Evolutionary conservation across 1,139 yeast genomes (phyloP).

Genomic region (Pneumocystis sp.): DNA sequence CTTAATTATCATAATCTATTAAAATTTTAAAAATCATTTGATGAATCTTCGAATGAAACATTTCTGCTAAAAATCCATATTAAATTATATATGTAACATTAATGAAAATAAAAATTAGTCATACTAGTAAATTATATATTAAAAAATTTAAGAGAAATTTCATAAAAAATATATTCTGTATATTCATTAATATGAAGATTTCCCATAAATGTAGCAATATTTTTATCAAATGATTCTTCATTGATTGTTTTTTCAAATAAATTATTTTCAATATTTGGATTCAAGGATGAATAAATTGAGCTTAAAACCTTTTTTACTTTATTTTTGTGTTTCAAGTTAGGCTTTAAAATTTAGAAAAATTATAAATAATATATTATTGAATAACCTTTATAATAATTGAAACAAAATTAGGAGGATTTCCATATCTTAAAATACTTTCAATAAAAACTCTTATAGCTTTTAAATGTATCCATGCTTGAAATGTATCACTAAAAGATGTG

Average conservation of each 20-base stretch:
- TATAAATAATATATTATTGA: constrained; percentile 16
- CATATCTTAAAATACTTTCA: constrained; percentile 75
- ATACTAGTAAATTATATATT: not conserved
- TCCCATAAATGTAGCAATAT: not conserved
- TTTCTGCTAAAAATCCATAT: not conserved
- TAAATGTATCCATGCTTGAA: constrained; percentile 78
- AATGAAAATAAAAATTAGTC: not conserved
- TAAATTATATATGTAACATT: not conserved
- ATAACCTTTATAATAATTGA: constrained; percentile 37
- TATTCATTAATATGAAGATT: not conserved
- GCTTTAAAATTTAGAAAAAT: constrained; percentile 3
- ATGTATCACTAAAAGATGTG: constrained; percentile 75
- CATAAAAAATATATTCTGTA: not conserved
- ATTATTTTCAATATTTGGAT: not conserved
- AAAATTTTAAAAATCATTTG: not conserved
- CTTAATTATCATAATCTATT: not conserved
- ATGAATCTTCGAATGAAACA: not conserved
- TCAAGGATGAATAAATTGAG: constrained; percentile 5
- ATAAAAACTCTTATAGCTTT: constrained; percentile 50
- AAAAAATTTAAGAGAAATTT: not conserved
- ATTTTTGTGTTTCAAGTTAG: constrained; percentile 22
- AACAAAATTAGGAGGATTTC: constrained; percentile 84
- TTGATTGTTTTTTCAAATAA: not conserved
- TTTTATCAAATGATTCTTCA: not conserved
- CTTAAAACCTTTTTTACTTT: constrained; percentile 8